Evolutionary conservation across 1,284 basidiomycete species (phyloP).

Genomic region (Mycena citricolor): DNA sequence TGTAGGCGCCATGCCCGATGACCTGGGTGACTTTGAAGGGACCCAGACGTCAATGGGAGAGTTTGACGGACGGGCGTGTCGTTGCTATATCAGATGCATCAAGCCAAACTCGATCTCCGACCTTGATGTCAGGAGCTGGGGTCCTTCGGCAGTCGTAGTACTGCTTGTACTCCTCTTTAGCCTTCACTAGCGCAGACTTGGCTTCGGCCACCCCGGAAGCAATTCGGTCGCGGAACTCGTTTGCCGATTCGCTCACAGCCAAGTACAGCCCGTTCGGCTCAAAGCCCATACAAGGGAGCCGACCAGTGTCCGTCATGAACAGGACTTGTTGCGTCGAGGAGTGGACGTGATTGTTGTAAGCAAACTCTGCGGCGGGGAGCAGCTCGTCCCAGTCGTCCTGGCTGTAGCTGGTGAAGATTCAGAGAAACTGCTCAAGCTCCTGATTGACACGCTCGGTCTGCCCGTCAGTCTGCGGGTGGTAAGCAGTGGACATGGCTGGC

Average conservation of each 20-base stretch:
- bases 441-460: no score
- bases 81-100: no score
- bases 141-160: no score
- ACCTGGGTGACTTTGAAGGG: no score
- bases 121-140: no score
- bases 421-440: conserved; percentile 22
- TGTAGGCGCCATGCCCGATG: no score
- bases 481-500: no score
- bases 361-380: conserved; percentile 21
- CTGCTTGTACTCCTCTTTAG: conserved; percentile 10
- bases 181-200: not conserved
- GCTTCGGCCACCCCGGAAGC: conserved; percentile 3
- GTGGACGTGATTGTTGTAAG: conserved; percentile 22
- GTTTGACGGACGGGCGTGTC: no score
- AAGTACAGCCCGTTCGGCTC: conserved; percentile 8
- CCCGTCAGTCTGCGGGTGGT: no score
- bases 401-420: conserved; percentile 18
- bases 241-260: conserved; percentile 3
- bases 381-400: conserved; percentile 26
- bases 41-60: no score
- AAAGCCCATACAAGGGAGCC: conserved; percentile 24
- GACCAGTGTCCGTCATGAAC: conserved; percentile 21
- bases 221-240: conserved; percentile 6
- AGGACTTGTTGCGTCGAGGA: conserved; percentile 19
- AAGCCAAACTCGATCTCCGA: no score